Conservation (phyloP, 352 stramenopile species). For the Phytophthora pisi region DNA sequence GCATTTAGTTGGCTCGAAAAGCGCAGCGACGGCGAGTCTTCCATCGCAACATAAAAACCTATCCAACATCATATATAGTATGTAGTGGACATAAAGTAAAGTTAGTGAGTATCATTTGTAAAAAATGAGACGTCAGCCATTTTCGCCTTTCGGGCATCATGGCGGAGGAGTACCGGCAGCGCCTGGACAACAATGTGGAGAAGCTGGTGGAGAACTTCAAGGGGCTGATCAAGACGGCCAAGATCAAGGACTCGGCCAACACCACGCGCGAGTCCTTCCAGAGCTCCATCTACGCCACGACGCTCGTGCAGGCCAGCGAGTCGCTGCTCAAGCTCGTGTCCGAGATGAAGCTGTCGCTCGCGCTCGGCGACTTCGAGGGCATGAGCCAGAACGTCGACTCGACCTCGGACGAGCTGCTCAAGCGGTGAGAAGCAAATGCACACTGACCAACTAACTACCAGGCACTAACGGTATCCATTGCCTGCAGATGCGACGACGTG, state of each 20-base stretch:
- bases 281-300: constrained; percentile 84
- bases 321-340: constrained; percentile 82
- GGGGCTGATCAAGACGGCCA: constrained; percentile 80
- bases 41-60: no score
- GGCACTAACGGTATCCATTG: neutral
- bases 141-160: constrained; percentile 46
- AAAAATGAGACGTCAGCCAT: no score
- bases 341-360: constrained; percentile 83
- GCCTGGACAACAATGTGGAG: constrained; percentile 88
- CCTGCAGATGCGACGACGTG: constrained; percentile 73
- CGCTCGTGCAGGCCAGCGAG: constrained; percentile 80
- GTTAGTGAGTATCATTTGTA: no score
- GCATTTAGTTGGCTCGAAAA: neutral
- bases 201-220: constrained; percentile 90
- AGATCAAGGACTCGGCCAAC: constrained; percentile 84
- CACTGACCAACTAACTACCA: no score
- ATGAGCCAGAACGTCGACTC: constrained; percentile 87
- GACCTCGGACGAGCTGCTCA: constrained; percentile 70
- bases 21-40: no score
- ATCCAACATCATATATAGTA: no score
- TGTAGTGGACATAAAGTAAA: no score
- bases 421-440: constrained; percentile 40
- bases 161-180: constrained; percentile 86
- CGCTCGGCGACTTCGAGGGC: constrained; percentile 82
- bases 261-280: constrained; percentile 82